Conservation (phyloP, 257 asterid genomes). For the Asclepias syriaca region DNA sequence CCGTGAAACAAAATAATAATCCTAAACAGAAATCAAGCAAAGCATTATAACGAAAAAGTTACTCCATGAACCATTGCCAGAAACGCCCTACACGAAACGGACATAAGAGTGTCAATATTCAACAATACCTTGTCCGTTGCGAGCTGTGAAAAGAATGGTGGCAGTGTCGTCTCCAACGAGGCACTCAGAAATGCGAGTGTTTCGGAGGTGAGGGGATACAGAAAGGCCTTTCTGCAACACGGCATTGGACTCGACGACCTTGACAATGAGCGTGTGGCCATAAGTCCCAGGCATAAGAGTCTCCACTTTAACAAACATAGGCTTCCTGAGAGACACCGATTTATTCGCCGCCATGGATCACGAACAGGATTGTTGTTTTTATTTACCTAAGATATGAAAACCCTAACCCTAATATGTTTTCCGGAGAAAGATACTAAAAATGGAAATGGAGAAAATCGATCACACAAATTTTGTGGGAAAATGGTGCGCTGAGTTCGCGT, state of each 20-base stretch:
- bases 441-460: not conserved
- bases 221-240: constrained; percentile 47
- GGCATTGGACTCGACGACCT: constrained; percentile 39
- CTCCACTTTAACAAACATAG: constrained; percentile 67
- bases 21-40: not conserved
- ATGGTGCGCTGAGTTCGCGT: not conserved
- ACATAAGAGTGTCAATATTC: not conserved
- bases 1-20: not conserved
- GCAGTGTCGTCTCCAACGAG: constrained; percentile 80
- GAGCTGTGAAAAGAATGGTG: constrained; percentile 63
- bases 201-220: constrained; percentile 40
- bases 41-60: not conserved
- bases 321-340: constrained; percentile 42
- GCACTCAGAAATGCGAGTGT: constrained; percentile 66
- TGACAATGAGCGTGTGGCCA: constrained; percentile 61
- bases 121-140: constrained; percentile 65
- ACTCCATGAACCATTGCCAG: not conserved
- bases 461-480: not conserved
- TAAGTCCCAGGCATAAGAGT: constrained; percentile 46
- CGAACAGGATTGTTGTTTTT: not conserved
- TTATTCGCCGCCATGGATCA: constrained; percentile 33
- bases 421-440: not conserved
- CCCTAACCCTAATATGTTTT: constrained; percentile 9
- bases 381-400: not conserved
- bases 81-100: not conserved